Evolutionary conservation across 352 stramenopile genomes (phyloP).

Genomic region (Phytophthora citricola): DNA sequence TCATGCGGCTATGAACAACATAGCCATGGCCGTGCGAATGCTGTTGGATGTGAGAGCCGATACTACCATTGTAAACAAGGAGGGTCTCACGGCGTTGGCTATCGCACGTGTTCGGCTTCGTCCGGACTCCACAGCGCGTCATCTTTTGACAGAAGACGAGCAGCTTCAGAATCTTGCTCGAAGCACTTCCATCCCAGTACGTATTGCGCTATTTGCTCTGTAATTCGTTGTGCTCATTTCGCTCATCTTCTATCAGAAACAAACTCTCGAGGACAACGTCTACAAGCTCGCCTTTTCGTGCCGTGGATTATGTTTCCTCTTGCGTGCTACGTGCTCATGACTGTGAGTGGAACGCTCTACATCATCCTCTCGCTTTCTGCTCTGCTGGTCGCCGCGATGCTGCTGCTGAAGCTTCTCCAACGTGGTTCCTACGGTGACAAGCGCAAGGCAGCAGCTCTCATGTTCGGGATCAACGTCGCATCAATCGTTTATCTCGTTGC

Average conservation of each 20-base stretch:
- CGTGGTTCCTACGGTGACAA: constrained; percentile 77
- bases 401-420: constrained; percentile 62
- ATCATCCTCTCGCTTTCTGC: constrained; percentile 50
- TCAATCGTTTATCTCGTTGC: constrained; percentile 71
- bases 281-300: constrained; percentile 81
- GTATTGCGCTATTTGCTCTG: background rate
- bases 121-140: constrained; percentile 47
- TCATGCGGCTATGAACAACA: constrained; percentile 66
- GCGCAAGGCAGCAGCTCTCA: constrained; percentile 70
- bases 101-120: constrained; percentile 43
- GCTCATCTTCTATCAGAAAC: constrained; percentile 44
- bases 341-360: constrained; percentile 35
- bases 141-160: constrained; percentile 62
- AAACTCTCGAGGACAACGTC: constrained; percentile 64
- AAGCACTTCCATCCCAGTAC: constrained; percentile 47
- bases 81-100: constrained; percentile 57
- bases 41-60: constrained; percentile 65
- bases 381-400: constrained; percentile 42
- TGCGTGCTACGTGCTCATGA: constrained; percentile 46
- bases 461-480: constrained; percentile 81
- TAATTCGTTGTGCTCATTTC: background rate
- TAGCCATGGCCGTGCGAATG: constrained; percentile 71
- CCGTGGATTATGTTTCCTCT: constrained; percentile 71
- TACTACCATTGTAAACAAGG: constrained; percentile 50
- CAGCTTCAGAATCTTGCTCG: constrained; percentile 57